Evolutionary conservation across 2,329 filamentous ascomycete genomes (phyloP).

Genomic region (Thielaviopsis euricoi): DNA sequence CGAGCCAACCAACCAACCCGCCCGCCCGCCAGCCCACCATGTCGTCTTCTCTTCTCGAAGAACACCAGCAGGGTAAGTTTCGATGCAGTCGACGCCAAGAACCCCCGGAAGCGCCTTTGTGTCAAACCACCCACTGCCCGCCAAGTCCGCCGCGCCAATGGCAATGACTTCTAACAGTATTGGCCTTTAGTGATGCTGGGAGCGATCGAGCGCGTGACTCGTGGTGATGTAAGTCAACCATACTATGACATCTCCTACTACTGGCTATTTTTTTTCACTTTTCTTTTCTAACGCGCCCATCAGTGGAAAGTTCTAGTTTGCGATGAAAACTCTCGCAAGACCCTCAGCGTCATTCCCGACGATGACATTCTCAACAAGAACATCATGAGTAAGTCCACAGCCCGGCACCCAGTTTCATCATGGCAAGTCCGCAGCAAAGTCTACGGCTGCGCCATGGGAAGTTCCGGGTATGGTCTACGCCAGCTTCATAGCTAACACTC

Average conservation of each 20-base stretch:
- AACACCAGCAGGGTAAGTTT: constrained; percentile 43
- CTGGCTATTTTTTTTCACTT: neutral
- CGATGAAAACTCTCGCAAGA: constrained; percentile 66
- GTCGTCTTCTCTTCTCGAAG: constrained; percentile 69
- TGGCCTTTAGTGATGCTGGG: constrained; percentile 42
- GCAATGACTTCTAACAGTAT: constrained; percentile 19
- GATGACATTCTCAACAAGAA: constrained; percentile 96
- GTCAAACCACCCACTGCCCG: neutral
- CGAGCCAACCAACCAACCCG: neutral
- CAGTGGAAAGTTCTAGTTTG: constrained; percentile 96
- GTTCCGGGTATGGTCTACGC: too few relatives aligned
- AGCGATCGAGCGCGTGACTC: constrained; percentile 61
- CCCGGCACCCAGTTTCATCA: too few relatives aligned
- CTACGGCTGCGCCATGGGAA: too few relatives aligned
- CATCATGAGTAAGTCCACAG: constrained; percentile 63
- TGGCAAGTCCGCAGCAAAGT: too few relatives aligned
- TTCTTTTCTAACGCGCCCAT: constrained; percentile 1
- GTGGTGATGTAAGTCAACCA: constrained; percentile 56
- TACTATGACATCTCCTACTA: neutral
- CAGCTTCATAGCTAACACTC: constrained; percentile 11
- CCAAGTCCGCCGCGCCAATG: neutral
- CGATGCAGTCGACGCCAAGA: neutral
- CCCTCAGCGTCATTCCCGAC: constrained; percentile 82
- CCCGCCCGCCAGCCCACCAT: constrained; percentile 34
- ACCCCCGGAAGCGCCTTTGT: neutral